Conservation (phyloP, 352 stramenopile species). For the Pythium dissotocum region DNA sequence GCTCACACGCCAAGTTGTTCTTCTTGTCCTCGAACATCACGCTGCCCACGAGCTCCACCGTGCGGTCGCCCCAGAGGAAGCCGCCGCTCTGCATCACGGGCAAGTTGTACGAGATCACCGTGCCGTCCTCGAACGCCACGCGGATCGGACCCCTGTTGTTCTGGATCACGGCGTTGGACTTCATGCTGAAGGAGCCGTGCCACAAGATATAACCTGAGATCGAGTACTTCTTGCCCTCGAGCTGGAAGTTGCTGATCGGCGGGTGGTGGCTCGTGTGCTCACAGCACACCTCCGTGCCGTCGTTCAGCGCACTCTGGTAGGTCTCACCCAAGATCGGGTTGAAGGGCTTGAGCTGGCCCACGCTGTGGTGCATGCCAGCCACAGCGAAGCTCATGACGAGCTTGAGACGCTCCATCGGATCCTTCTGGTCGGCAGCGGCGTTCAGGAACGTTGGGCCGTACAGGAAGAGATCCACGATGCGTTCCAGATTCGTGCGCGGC, state of each 20-base stretch:
- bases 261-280: conserved; percentile 88
- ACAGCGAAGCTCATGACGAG: conserved; percentile 79
- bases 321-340: conserved; percentile 86
- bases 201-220: conserved; percentile 74
- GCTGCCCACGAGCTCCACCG: conserved; percentile 69
- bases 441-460: conserved; percentile 81
- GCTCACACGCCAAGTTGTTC: conserved; percentile 65
- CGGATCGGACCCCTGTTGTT: conserved; percentile 77
- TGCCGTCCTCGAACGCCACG: conserved; percentile 67
- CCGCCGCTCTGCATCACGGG: conserved; percentile 75
- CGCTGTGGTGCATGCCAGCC: conserved; percentile 75
- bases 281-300: conserved; percentile 78
- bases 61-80: conserved; percentile 81
- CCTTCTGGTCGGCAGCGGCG: conserved; percentile 51
- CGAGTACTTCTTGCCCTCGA: conserved; percentile 71
- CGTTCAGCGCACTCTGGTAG: conserved; percentile 69
- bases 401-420: conserved; percentile 79
- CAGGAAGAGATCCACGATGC: conserved; percentile 77
- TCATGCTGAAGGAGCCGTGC: conserved; percentile 79
- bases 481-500: conserved; percentile 78
- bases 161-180: conserved; percentile 84
- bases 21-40: conserved; percentile 81
- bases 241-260: conserved; percentile 84
- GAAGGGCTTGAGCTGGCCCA: conserved; percentile 84
- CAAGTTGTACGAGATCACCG: conserved; percentile 69